These are phyloP conservation scores for Puccinia novopanici DNA, from an alignment of 1,284 basidiomycete genomes.

Conservation along the genomic window DNA sequence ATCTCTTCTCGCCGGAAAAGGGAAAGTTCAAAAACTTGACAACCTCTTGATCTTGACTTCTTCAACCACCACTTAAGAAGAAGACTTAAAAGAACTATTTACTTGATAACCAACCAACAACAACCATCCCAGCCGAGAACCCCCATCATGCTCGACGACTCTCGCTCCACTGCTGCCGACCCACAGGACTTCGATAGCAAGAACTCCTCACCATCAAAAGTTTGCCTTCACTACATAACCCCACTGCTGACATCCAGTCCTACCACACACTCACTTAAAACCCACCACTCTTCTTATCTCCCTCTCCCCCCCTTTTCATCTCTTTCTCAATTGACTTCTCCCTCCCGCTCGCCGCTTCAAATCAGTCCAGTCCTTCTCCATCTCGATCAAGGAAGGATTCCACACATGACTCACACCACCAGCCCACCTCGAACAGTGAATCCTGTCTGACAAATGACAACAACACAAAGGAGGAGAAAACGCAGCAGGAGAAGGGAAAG, in stretches of 20 bases:
- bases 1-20: no score
- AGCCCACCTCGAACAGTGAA: neutral
- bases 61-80: no score
- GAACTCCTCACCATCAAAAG: neutral
- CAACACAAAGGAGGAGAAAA: neutral
- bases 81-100: no score
- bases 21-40: no score
- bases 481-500: neutral
- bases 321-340: neutral
- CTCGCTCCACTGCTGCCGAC: no score
- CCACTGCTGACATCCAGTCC: neutral
- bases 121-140: no score
- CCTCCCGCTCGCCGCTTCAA: neutral
- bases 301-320: neutral
- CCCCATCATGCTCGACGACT: no score
- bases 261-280: neutral
- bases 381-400: neutral
- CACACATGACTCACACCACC: neutral
- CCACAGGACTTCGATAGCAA: neutral
- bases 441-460: neutral
- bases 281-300: neutral
- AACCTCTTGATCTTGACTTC: no score
- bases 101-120: no score
- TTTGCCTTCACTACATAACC: neutral
- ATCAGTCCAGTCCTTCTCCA: conserved; percentile 5